These are phyloP conservation scores for Peterozyma toletana DNA, from an alignment of 805 yeast species.

Conservation along the genomic window DNA sequence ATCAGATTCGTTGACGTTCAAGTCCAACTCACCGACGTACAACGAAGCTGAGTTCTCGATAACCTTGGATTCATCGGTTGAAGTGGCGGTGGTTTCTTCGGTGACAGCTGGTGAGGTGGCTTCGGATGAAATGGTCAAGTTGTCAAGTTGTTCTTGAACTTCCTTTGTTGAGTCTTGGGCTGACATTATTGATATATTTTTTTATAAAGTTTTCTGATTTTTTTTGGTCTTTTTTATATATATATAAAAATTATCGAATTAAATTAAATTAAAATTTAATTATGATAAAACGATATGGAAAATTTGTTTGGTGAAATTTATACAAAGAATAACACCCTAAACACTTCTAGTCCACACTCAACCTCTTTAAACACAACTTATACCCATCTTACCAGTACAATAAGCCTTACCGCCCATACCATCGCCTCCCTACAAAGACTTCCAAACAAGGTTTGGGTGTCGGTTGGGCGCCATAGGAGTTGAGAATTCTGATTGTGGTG, in stretches of 20 bases:
- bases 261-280: too few relatives aligned
- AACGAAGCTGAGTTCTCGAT: conserved; percentile 68
- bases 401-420: too few relatives aligned
- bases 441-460: too few relatives aligned
- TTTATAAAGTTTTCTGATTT: conserved; percentile 1
- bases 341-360: too few relatives aligned
- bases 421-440: too few relatives aligned
- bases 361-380: too few relatives aligned
- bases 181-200: conserved; percentile 4
- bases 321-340: too few relatives aligned
- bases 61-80: conserved; percentile 4
- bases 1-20: conserved; percentile 87
- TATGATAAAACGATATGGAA: too few relatives aligned
- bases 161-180: conserved; percentile 9
- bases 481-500: too few relatives aligned
- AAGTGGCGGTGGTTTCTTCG: conserved; percentile 1
- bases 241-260: neutral
- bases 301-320: too few relatives aligned
- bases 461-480: too few relatives aligned
- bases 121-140: conserved; percentile 4
- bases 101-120: conserved; percentile 4
- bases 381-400: too few relatives aligned
- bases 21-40: conserved; percentile 96
- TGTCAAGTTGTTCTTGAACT: conserved; percentile 8
- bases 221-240: conserved; percentile 3